A percentile compares a stretch with the other conserved stretches of the same genome.
Evolutionary conservation across 306 rosid genomes (phyloP).

Genomic region (Sesbania bispinosa): DNA sequence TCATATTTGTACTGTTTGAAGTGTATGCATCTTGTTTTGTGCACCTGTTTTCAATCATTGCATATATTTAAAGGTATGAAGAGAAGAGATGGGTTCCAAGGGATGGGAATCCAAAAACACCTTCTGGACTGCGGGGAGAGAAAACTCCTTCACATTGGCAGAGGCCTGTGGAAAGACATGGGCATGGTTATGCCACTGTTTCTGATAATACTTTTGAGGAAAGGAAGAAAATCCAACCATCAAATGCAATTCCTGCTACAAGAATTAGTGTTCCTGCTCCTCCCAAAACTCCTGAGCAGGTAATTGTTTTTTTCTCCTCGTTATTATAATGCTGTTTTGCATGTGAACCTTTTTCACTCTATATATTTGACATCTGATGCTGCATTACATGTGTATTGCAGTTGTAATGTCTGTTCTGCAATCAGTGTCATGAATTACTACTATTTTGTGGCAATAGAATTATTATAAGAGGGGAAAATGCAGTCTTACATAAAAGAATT

Average conservation of each 20-base stretch:
- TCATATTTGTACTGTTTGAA: conserved; percentile 11
- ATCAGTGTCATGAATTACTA: neutral
- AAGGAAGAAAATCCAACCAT: conserved; percentile 58
- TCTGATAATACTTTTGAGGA: conserved; percentile 57
- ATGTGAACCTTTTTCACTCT: neutral
- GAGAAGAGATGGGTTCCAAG: conserved; percentile 89
- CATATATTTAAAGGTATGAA: conserved; percentile 66
- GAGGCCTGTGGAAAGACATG: conserved; percentile 66
- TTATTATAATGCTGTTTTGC: conserved; percentile 4
- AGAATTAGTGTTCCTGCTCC: conserved; percentile 61
- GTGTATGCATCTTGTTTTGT: conserved; percentile 2
- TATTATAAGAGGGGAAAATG: neutral
- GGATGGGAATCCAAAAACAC: conserved; percentile 69
- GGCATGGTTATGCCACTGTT: conserved; percentile 41
- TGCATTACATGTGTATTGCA: neutral
- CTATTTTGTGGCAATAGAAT: neutral
- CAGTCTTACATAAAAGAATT: neutral
- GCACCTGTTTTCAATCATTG: too few relatives aligned
- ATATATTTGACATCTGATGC: conserved; percentile 6
- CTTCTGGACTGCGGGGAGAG: conserved; percentile 64
- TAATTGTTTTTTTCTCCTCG: conserved; percentile 26
- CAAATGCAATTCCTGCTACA: conserved; percentile 45
- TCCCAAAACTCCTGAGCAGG: conserved; percentile 74
- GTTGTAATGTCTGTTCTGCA: neutral
- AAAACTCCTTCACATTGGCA: conserved; percentile 61